Percentiles rank a stretch among this genome's conserved stretches.
phyloP scores from a whole-genome alignment of 441 rosid genomes.

The Croton setiger region DNA sequence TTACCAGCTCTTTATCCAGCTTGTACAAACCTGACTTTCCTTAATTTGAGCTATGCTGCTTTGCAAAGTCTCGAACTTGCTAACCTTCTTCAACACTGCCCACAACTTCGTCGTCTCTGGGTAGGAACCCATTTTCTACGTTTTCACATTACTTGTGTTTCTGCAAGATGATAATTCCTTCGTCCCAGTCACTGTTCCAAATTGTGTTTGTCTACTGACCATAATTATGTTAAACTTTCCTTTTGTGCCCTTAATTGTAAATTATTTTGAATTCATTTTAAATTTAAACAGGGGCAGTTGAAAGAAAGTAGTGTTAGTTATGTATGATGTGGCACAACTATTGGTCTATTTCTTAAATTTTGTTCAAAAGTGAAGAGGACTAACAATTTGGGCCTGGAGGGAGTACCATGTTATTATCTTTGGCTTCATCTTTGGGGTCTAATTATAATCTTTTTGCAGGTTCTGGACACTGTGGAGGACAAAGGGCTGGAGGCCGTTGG shows the following conservation, averaged over 20 bases:
- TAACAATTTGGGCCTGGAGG: too few species aligned
- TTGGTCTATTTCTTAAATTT: too few species aligned
- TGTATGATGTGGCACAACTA: too few species aligned
- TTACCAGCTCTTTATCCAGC: slow-evolving; percentile 46
- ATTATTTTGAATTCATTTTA: too few species aligned
- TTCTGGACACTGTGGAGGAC: slow-evolving; percentile 63
- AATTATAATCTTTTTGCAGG: slow-evolving; percentile 36
- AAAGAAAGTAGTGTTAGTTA: too few species aligned
- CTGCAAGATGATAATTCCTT: slow-evolving; percentile 7
- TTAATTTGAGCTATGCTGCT: slow-evolving; percentile 59
- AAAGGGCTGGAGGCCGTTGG: slow-evolving; percentile 64
- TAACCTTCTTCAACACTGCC: slow-evolving; percentile 53
- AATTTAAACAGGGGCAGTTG: too few species aligned
- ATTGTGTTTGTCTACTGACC: too few species aligned
- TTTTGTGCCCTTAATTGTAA: too few species aligned
- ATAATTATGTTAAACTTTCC: too few species aligned
- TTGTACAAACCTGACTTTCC: slow-evolving; percentile 50
- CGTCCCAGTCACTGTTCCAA: not conserved
- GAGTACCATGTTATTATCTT: not conserved
- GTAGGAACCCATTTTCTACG: slow-evolving; percentile 31
- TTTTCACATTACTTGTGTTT: slow-evolving; percentile 7
- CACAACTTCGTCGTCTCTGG: slow-evolving; percentile 57
- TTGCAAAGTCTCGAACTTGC: slow-evolving; percentile 51
- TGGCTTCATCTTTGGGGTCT: not conserved
- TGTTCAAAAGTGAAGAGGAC: too few species aligned